phyloP scores from a whole-genome alignment of 768 basidiomycete genomes.

The Leccinum ochraceum region DNA sequence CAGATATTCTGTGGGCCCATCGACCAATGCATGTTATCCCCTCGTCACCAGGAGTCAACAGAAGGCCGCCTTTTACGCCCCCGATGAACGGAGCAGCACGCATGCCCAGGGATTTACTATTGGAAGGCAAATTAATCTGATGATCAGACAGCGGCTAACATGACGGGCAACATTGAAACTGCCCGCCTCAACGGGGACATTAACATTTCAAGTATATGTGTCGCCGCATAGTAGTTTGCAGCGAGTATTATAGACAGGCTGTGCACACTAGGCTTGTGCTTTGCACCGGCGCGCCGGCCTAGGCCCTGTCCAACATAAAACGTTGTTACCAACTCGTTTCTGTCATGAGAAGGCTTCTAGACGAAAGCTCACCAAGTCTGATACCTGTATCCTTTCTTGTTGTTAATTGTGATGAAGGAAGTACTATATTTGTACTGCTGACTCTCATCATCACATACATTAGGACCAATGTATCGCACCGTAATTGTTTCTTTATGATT shows the following conservation, averaged over 20 bases:
- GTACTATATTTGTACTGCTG: constrained; percentile 30
- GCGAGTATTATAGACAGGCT: constrained; percentile 1
- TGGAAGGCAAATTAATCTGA: constrained; percentile 32
- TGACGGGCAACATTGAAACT: constrained; percentile 8
- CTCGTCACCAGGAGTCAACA: constrained; percentile 22
- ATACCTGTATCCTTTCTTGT: constrained; percentile 29
- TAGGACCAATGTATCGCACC: constrained; percentile 16
- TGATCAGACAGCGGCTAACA: constrained; percentile 19
- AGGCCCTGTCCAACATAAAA: constrained; percentile 14
- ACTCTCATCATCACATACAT: constrained; percentile 22
- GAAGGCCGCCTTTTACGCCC: constrained; percentile 18
- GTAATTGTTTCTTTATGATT: constrained; percentile 26
- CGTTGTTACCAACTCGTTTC: constrained; percentile 12
- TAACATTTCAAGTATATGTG: constrained; percentile 6
- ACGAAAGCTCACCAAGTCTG: constrained; percentile 16
- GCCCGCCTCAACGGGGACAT: constrained; percentile 19
- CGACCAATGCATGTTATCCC: constrained; percentile 24
- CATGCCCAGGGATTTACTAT: constrained; percentile 22
- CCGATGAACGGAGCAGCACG: constrained; percentile 7
- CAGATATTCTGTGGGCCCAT: constrained; percentile 3
- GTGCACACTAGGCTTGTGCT: constrained; percentile 12
- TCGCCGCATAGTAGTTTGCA: constrained; percentile 1
- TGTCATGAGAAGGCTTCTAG: not conserved
- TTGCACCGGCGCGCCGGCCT: constrained; percentile 13
- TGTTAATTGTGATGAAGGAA: constrained; percentile 33